phyloP scores from a whole-genome alignment of 1,139 yeast genomes.

The Suhomyces bribrorum region DNA sequence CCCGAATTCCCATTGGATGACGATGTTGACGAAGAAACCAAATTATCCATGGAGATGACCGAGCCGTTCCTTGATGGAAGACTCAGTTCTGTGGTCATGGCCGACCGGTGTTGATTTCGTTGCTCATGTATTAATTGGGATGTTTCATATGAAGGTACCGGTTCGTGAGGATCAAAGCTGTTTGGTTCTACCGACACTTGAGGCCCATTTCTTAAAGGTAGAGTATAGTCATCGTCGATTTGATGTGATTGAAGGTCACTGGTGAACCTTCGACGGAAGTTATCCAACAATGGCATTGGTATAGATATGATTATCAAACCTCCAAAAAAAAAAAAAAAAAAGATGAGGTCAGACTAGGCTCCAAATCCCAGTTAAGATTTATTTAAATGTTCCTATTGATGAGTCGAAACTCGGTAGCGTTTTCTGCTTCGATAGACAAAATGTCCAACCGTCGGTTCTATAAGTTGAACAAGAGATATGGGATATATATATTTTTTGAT shows the following conservation, averaged over 20 bases:
- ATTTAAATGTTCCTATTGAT: too few relatives aligned
- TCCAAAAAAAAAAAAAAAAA: too few relatives aligned
- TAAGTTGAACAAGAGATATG: neutral
- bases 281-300: slow-evolving; percentile 22
- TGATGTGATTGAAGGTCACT: slow-evolving; percentile 36
- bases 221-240: slow-evolving; percentile 38
- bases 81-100: slow-evolving; percentile 1
- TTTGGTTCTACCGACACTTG: neutral
- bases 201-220: slow-evolving; percentile 12
- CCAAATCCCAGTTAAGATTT: too few relatives aligned
- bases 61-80: slow-evolving; percentile 11
- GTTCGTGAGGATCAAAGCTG: slow-evolving; percentile 37
- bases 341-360: too few relatives aligned
- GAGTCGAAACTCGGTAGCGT: too few relatives aligned
- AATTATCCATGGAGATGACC: slow-evolving; percentile 5
- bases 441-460: neutral
- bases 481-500: neutral
- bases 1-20: neutral
- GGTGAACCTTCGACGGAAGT: slow-evolving; percentile 31
- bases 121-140: slow-evolving; percentile 39
- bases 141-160: slow-evolving; percentile 48
- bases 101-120: slow-evolving; percentile 8
- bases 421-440: neutral
- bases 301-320: too few relatives aligned
- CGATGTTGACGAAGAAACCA: slow-evolving; percentile 1